Percentiles rank a stretch among this genome's conserved stretches.
These are phyloP conservation scores for Ilex asprella DNA, from an alignment of 257 asterid genomes.

Conservation along the genomic window DNA sequence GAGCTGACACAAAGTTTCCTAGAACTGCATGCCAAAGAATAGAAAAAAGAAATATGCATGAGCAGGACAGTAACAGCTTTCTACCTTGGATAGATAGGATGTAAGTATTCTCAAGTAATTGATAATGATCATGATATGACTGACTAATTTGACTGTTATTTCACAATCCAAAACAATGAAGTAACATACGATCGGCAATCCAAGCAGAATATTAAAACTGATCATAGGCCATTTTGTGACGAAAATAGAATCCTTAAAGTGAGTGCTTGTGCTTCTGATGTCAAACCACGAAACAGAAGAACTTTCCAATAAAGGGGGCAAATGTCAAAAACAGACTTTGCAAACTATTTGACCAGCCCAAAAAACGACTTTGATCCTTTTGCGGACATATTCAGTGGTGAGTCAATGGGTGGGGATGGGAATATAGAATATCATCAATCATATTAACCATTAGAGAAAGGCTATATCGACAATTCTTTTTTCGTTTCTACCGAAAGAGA, in stretches of 20 bases:
- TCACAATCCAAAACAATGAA: background rate
- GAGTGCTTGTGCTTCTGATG: too few species aligned
- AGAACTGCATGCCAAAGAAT: slow-evolving; percentile 59
- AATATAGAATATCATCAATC: too few species aligned
- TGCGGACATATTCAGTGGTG: too few species aligned
- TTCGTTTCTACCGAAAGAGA: background rate
- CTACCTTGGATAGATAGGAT: background rate
- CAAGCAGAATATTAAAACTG: background rate
- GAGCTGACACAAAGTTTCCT: slow-evolving; percentile 91
- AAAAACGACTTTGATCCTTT: too few species aligned
- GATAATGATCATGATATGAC: background rate
- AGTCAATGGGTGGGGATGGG: too few species aligned
- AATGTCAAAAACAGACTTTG: too few species aligned
- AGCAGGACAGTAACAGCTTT: slow-evolving; percentile 4
- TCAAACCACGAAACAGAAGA: too few species aligned
- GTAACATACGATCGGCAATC: background rate
- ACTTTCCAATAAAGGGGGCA: too few species aligned
- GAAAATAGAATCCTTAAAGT: too few species aligned
- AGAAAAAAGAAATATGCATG: slow-evolving; percentile 6
- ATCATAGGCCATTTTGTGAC: background rate
- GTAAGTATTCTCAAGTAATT: background rate
- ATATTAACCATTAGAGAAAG: too few species aligned
- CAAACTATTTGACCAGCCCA: too few species aligned
- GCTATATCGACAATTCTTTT: too few species aligned
- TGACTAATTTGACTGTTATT: background rate